Conservation (phyloP, 345 rosid species). For the Linum tenue region DNA sequence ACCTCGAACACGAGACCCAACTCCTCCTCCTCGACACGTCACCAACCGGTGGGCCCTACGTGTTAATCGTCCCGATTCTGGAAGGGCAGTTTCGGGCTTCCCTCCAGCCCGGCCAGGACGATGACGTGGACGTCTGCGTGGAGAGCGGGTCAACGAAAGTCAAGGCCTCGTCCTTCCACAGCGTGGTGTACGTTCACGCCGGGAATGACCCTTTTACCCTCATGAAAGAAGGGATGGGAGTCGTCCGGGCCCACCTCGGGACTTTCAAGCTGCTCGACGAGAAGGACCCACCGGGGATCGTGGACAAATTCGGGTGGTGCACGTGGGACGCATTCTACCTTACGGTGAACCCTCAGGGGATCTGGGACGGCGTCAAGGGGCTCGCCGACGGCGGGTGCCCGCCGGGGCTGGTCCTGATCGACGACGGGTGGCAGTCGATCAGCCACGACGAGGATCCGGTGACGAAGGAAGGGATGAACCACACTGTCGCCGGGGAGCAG, state of each 20-base stretch:
- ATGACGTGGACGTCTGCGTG: conserved; percentile 61
- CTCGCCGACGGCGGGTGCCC: conserved; percentile 89
- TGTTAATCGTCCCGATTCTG: conserved; percentile 58
- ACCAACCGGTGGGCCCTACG: conserved; percentile 52
- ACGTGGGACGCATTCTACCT: conserved; percentile 99
- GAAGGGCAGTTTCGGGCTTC: conserved; percentile 75
- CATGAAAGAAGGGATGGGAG: conserved; percentile 67
- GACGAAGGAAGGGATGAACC: conserved; percentile 63
- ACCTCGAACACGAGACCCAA: conserved; percentile 80
- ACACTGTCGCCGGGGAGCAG: conserved; percentile 79
- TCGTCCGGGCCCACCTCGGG: conserved; percentile 49
- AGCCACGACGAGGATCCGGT: conserved; percentile 64
- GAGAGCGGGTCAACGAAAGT: conserved; percentile 82
- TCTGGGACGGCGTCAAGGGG: conserved; percentile 62
- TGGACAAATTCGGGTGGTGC: conserved; percentile 97
- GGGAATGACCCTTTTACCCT: conserved; percentile 64
- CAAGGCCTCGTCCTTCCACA: conserved; percentile 32
- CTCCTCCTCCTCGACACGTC: conserved; percentile 57
- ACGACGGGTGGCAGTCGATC: conserved; percentile 97
- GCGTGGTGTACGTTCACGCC: conserved; percentile 45
- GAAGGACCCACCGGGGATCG: conserved; percentile 72
- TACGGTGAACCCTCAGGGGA: conserved; percentile 69
- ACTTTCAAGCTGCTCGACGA: conserved; percentile 69
- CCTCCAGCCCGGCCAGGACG: conserved; percentile 54
- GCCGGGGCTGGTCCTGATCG: conserved; percentile 85